Conservation (phyloP, 345 rosid species). For the Populus tremula region DNA sequence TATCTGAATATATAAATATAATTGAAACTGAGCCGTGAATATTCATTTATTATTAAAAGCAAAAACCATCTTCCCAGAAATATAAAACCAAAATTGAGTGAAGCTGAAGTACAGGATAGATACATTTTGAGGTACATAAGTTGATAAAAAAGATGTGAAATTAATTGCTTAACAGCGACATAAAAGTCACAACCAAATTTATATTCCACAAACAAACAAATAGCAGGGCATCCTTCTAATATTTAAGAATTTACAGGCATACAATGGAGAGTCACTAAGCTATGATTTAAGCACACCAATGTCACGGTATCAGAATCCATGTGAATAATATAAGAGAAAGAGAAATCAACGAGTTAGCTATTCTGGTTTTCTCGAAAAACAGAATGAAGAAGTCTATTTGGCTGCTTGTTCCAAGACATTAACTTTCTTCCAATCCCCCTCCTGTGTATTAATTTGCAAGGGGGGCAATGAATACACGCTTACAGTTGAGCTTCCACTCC, state of each 20-base stretch:
- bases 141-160: background rate
- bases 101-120: no score
- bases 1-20: no score
- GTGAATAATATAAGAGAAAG: background rate
- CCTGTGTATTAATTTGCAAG: slow-evolving; percentile 29
- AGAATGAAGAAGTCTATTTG: background rate
- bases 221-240: background rate
- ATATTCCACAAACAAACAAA: background rate
- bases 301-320: background rate
- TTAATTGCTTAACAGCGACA: background rate
- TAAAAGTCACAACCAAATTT: background rate
- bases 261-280: background rate
- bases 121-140: no score
- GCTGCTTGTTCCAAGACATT: slow-evolving; percentile 13
- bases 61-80: background rate
- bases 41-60: background rate
- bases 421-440: slow-evolving; percentile 20
- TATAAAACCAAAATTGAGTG: background rate
- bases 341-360: background rate
- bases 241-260: background rate
- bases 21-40: no score
- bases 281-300: background rate
- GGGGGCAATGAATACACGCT: slow-evolving; percentile 88
- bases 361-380: background rate
- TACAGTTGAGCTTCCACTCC: slow-evolving; percentile 86